Base-by-base conservation (phyloP, 352 stramenopile species). In the Globisporangium viniferum region DNA sequence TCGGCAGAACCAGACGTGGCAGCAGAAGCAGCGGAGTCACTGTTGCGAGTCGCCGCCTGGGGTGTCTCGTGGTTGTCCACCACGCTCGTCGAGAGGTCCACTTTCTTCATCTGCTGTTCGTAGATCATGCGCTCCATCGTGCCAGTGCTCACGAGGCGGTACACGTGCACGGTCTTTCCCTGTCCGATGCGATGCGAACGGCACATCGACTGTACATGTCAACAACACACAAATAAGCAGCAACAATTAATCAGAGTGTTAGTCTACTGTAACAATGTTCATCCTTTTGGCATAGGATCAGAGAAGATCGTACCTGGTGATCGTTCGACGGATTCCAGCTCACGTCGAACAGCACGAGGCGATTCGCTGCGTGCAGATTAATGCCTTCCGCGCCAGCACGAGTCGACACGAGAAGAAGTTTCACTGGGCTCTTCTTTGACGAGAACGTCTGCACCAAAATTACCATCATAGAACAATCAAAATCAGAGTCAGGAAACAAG, bases 121-220 rank as follows among this genome's bases (percentile, higher is more conserved):
- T 95, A 96, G 64, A 97, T 96, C 77, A 93, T 96, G 35, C 92
- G 82, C 78, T 98, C 93, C 76, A 98, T 96, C 18, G 93, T 98
- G 20, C 91, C 92, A 20, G 89, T 92, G 61, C 90, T 93, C 46
- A 98, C 91, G 29, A 98, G 84, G n/a, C 92, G 76, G 68, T 98
- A 98, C 33, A 98, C 91, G 51, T 96, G 89, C 22, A 98, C 92
- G 22, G 83, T 83, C 71, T 97, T 97, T 4, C 73, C 78, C 68
- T 95, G 88, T 29, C 93, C 93, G 59, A 97, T 96, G 29, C 93
- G 91, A 64, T 97, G 93, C 39, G 85, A 96, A 46, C 93, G 88
- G 67, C 91, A 97, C 91, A 98, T 98, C 22, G 91, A 93, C 84
- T 98, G 33, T 60, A 15, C 67, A 4, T 15, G 3, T n/a, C 8